Conservation (phyloP, 495 filamentous ascomycete genomes). For the Trichocladium antarcticum region DNA sequence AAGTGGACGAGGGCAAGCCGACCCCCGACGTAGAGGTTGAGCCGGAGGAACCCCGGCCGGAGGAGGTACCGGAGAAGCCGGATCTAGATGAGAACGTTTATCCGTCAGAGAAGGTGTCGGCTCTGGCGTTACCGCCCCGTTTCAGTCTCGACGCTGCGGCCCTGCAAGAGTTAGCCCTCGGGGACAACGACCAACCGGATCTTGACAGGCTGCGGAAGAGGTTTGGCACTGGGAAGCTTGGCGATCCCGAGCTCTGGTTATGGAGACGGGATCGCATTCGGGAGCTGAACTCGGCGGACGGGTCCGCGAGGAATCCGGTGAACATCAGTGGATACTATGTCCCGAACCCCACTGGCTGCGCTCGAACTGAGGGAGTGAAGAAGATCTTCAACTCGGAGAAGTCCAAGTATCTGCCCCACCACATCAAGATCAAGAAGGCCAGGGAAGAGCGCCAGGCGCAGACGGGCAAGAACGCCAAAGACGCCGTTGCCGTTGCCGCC, state of each 20-base stretch:
- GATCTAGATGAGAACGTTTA: constrained; percentile 33
- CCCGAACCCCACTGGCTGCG: constrained; percentile 69
- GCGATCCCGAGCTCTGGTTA: constrained; percentile 65
- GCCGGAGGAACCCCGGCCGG: constrained; percentile 16
- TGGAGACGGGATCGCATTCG: constrained; percentile 89
- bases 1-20: constrained; percentile 23
- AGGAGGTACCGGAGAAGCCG: constrained; percentile 7
- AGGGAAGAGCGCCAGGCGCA: constrained; percentile 77
- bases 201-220: constrained; percentile 73
- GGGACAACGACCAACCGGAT: constrained; percentile 69
- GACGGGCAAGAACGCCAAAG: constrained; percentile 59
- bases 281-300: constrained; percentile 51
- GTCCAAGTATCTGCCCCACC: constrained; percentile 94
- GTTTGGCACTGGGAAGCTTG: constrained; percentile 45
- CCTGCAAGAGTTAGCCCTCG: constrained; percentile 33
- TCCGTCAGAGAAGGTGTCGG: constrained; percentile 16
- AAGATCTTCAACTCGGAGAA: constrained; percentile 95
- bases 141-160: constrained; percentile 30
- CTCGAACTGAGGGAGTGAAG: constrained; percentile 84
- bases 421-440: constrained; percentile 84
- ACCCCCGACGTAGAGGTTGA: constrained; percentile 9
- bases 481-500: constrained; percentile 50
- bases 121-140: constrained; percentile 21
- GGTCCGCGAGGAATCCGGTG: constrained; percentile 33
- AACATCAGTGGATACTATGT: constrained; percentile 85